phyloP scores from a whole-genome alignment of 2,329 filamentous ascomycete genomes.

The Neonectria faginata region DNA sequence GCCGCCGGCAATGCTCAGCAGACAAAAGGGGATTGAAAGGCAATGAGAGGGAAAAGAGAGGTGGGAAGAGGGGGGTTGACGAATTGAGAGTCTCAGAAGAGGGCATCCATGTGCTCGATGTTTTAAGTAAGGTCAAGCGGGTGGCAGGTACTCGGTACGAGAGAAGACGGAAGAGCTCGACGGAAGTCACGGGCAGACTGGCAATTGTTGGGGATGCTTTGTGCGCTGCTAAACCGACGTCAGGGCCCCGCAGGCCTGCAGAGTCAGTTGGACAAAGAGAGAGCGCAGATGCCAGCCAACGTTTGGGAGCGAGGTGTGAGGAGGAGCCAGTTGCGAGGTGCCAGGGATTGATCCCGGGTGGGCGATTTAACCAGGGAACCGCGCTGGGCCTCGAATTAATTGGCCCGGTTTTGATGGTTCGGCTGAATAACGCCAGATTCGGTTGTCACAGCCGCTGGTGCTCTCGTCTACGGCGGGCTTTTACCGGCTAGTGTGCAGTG shows the following conservation, averaged over 20 bases:
- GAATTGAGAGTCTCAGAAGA: slow-evolving; percentile 4
- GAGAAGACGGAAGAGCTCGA: slow-evolving; percentile 21
- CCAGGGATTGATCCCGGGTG: slow-evolving; percentile 17
- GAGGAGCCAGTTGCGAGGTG: neutral
- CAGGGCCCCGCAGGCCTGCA: slow-evolving; percentile 46
- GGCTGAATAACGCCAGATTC: slow-evolving; percentile 21
- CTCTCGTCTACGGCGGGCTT: neutral
- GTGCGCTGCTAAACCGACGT: slow-evolving; percentile 39
- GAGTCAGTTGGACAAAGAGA: slow-evolving; percentile 19
- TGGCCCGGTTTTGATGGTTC: slow-evolving; percentile 7
- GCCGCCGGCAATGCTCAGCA: slow-evolving; percentile 16
- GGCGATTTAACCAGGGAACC: slow-evolving; percentile 10
- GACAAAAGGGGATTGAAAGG: slow-evolving; percentile 18
- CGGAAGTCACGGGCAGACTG: slow-evolving; percentile 23
- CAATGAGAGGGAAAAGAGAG: slow-evolving; percentile 4
- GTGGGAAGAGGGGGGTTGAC: neutral
- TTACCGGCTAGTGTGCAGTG: neutral
- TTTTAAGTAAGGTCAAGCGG: slow-evolving; percentile 7
- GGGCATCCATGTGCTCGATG: slow-evolving; percentile 6
- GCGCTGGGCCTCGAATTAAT: slow-evolving; percentile 17
- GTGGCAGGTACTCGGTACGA: slow-evolving; percentile 6
- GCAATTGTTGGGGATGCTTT: slow-evolving; percentile 30
- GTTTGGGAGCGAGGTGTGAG: neutral
- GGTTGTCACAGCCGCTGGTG: slow-evolving; percentile 1
- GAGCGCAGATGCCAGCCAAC: slow-evolving; percentile 21